Evolutionary conservation across 2,329 filamentous ascomycete species (phyloP).

Genomic region (Pseudogymnoascus verrucosus): DNA sequence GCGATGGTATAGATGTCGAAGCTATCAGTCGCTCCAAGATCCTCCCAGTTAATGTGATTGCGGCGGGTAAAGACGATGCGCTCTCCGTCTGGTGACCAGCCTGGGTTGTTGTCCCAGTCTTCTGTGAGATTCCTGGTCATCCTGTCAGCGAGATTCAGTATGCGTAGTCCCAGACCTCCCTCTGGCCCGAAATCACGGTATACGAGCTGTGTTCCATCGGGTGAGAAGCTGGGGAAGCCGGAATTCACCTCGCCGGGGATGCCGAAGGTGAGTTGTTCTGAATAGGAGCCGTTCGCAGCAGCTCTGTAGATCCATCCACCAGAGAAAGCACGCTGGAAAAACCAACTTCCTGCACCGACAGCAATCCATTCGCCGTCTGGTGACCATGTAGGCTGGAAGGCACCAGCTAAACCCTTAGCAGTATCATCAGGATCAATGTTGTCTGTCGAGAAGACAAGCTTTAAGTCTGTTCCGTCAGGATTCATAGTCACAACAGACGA

Average conservation of each 20-base stretch:
- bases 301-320: slow-evolving; percentile 16
- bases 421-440: slow-evolving; percentile 18
- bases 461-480: slow-evolving; percentile 23
- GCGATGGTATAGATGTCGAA: slow-evolving; percentile 35
- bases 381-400: slow-evolving; percentile 35
- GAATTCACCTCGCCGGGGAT: slow-evolving; percentile 26
- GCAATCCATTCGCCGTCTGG: slow-evolving; percentile 32
- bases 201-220: slow-evolving; percentile 30
- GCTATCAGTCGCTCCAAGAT: slow-evolving; percentile 3
- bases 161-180: slow-evolving; percentile 27
- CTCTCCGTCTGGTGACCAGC: slow-evolving; percentile 33
- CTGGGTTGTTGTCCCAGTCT: slow-evolving; percentile 33
- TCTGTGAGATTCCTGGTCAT: slow-evolving; percentile 28
- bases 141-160: slow-evolving; percentile 25
- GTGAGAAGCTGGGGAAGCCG: slow-evolving; percentile 34
- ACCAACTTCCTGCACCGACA: slow-evolving; percentile 35
- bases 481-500: slow-evolving; percentile 30
- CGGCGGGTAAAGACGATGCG: slow-evolving; percentile 33
- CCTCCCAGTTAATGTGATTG: slow-evolving; percentile 21
- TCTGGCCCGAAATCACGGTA: slow-evolving; percentile 28
- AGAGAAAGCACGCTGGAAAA: slow-evolving; percentile 27
- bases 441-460: slow-evolving; percentile 20
- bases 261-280: slow-evolving; percentile 29
- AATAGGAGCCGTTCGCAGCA: slow-evolving; percentile 16
- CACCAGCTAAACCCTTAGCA: slow-evolving; percentile 27